Base-by-base conservation (phyloP, 805 yeast genomes). In the Ogataea degrootiae region DNA sequence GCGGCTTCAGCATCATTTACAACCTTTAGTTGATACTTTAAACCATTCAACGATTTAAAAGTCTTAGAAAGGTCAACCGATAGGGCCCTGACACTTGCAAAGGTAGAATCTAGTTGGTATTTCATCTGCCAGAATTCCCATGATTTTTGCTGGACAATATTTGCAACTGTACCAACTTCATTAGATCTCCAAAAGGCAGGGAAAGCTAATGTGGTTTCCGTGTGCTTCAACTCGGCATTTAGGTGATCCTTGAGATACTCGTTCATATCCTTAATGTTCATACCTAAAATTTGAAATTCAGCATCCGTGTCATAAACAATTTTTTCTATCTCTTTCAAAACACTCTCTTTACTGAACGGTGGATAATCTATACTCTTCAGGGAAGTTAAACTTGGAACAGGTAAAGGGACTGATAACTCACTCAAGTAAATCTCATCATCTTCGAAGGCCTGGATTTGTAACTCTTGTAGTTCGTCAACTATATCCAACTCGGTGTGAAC, bases 121-220 rank as follows among this genome's bases (percentile, higher is more conserved):
- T 31, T 43, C 14, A 50, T 21, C 14, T 19, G 14, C 2, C 19
- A 12, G 34, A 37, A 50, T 3, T 17, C 41, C 3, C 6, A n/a
- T 8, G 33, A 39, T n/a, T 39, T 38, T 11, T 37, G 37, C 4
- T 45, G 46, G 8, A 55, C 50, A 17, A 50, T 43, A 19, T 47
- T 37, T 2, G 45, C 41, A 39, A 68, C 43, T 6, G 58, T 57
- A 2, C 44, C 48, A 6, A 53, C 58, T 45, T 68, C 70, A 44
- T 47, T 39, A 14, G 68, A 46, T 46, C 65, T 63, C 71, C 71
- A 67, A 29, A 45, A 54, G 1, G 52, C 43, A 2, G 66, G 64
- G 38, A 49, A 59, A 12, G 48, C 45, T 17, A 42, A 5, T 63
- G 39, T 2, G 65, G 56, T 4, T 53, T 50, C 11, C 54, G 67